Evolutionary conservation across 441 rosid genomes (phyloP), one percentile per base, ranked within the genome.

Genomic region (Bocquillonia castaneifolia): DNA sequence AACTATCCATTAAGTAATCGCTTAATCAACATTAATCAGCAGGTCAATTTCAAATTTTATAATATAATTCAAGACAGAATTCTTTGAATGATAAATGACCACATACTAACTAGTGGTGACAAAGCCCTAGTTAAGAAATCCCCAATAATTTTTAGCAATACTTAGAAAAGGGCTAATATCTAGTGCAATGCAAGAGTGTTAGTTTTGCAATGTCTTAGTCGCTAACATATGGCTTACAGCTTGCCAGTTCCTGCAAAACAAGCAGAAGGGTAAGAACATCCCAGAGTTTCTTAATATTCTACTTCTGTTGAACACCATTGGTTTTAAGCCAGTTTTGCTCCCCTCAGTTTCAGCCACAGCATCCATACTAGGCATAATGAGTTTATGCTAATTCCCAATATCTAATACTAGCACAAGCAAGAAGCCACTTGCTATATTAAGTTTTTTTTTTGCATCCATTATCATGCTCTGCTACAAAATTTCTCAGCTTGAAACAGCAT

Each of bases 11-110:
- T 1, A 26, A 40, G 10, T 40, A 25, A 42, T 42, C 10, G 40
- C 51, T 61, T 40, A 45, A 42, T 28, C 10, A 31, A 37, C 20
- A 20, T 23, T 23, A 9, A 39, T 1, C 23, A 5, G 1, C 17
- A 59, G 7, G 7, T 48, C 13, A 63, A 47, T 9, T 31, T 40
- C 3, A 28, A 45, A 17, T 18, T 36, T 5, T 45, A 23, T 10
- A 29, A 5, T 28, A 48, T n/a, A 18, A 50, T 48, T 48, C 20
- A 1, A 32, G 28, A 45, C 7, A 64, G 20, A 63, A 34, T 20
- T 29, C 28, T 48, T 32, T 48, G 20, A 64, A 50, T 64, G 44
- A 63, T 45, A 29, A 44, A 45, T 47, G n/a, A n/a, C n/a, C n/a
- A n/a, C n/a, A n/a, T n/a, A n/a, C n/a, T n/a, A n/a, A 28, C 34